These are phyloP conservation scores for Gelatoporia subvermispora DNA, from an alignment of 768 basidiomycete species.

Conservation along the genomic window DNA sequence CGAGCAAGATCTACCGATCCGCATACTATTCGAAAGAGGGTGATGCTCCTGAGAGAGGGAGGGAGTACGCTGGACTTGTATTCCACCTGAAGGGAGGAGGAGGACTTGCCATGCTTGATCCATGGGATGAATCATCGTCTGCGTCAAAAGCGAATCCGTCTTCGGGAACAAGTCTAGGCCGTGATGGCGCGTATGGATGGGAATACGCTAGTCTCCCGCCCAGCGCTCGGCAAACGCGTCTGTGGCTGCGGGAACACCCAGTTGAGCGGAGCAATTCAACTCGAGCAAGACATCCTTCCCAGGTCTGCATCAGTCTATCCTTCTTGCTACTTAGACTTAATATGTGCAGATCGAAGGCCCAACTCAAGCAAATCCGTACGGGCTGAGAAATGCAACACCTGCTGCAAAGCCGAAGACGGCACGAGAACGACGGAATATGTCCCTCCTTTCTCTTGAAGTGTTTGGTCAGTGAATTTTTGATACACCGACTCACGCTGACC, in stretches of 20 bases:
- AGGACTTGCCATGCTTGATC: conserved; percentile 50
- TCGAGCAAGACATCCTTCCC: conserved; percentile 37
- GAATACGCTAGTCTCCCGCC: conserved; percentile 76
- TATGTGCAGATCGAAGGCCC: conserved; percentile 59
- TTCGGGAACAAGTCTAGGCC: conserved; percentile 10
- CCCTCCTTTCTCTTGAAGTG: conserved; percentile 75
- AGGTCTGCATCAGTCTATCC: conserved; percentile 36
- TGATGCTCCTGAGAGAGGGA: conserved; percentile 65
- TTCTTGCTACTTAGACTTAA: background rate
- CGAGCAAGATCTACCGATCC: conserved; percentile 61
- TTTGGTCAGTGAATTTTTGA: conserved; percentile 54
- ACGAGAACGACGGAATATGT: conserved; percentile 71
- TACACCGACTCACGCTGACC: background rate
- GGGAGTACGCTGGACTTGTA: conserved; percentile 77
- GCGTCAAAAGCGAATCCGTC: background rate
- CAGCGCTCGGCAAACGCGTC: conserved; percentile 44
- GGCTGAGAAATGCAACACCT: conserved; percentile 58
- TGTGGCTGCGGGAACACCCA: conserved; percentile 44
- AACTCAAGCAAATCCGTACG: conserved; percentile 71
- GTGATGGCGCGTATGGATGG: conserved; percentile 56
- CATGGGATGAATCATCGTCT: conserved; percentile 40
- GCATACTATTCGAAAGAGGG: conserved; percentile 72
- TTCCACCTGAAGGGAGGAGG: conserved; percentile 66
- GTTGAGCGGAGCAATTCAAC: conserved; percentile 10
- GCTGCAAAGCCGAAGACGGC: conserved; percentile 32